A percentile compares a stretch with the other conserved stretches of the same genome.
Conservation (phyloP, 495 filamentous ascomycete species). For the Sabuloglossum arenarium region DNA sequence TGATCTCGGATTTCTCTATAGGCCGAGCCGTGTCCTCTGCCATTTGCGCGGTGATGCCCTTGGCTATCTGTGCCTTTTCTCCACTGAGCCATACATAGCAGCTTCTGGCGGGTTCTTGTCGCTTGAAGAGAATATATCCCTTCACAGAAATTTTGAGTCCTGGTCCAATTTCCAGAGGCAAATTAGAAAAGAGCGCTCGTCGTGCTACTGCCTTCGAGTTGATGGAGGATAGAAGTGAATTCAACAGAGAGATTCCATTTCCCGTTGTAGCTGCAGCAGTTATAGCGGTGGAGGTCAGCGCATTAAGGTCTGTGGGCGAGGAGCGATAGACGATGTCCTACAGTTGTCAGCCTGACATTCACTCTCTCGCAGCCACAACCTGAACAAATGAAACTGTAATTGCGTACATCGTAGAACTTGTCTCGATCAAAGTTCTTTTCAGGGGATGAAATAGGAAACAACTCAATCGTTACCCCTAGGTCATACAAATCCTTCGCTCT, state of each 20-base stretch:
- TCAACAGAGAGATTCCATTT: slow-evolving; percentile 63
- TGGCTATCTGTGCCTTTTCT: slow-evolving; percentile 61
- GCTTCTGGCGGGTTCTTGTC: slow-evolving; percentile 54
- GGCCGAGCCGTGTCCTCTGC: slow-evolving; percentile 52
- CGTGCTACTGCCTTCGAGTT: slow-evolving; percentile 81
- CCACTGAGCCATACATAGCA: slow-evolving; percentile 74
- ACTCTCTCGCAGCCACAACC: slow-evolving; percentile 1
- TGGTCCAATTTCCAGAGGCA: slow-evolving; percentile 72
- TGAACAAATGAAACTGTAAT: background rate
- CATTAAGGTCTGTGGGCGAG: slow-evolving; percentile 42
- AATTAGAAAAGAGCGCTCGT: slow-evolving; percentile 63
- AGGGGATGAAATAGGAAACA: slow-evolving; percentile 70
- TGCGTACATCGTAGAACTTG: slow-evolving; percentile 75
- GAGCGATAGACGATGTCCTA: slow-evolving; percentile 65
- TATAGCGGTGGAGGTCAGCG: slow-evolving; percentile 26
- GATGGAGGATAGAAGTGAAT: slow-evolving; percentile 69
- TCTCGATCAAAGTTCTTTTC: slow-evolving; percentile 59
- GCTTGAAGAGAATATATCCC: slow-evolving; percentile 75
- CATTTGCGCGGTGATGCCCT: slow-evolving; percentile 46
- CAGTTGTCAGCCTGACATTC: background rate
- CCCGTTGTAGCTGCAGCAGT: slow-evolving; percentile 24
- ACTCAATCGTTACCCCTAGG: slow-evolving; percentile 75
- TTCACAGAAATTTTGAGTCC: slow-evolving; percentile 73
- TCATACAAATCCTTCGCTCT: slow-evolving; percentile 93
- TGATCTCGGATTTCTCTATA: slow-evolving; percentile 63